Base-by-base conservation (phyloP, 1,284 basidiomycete species). In the Ceratobasidium sp. region DNA sequence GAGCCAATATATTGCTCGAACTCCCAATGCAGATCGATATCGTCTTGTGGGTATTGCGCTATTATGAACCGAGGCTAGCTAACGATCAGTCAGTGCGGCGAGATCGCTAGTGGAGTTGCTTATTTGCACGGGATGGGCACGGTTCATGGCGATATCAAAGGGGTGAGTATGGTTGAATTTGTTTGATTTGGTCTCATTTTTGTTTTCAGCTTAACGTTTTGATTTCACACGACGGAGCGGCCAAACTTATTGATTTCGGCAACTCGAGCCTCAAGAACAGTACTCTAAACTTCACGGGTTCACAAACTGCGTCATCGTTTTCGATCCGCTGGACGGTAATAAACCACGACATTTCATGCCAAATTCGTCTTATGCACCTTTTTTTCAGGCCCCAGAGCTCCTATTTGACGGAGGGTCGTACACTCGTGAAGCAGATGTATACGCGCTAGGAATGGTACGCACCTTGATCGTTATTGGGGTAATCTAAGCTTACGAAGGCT, bases 111-210 rank as follows among this genome's bases (percentile, higher is more conserved):
- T 26, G 61, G 61, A 5, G 61, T 64, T 12, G 43, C 61, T 5
- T 64, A 64, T 28, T 32, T 64, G 26, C 61, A 64, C 26, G 48
- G 46, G 28, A 48, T 50, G 45, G 32, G 26, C 10, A 64, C 45
- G 59, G 59, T 61, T 6, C 59, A 61, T 26, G 59, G 59, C 21
- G 59, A 61, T 30, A 61, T 61, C 8, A 61, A 61, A 46, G 59
- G 41, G 12, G 59, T 61, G 30, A 39, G 28, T 46, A 32, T 46
- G 2, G 14, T 58, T 4, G 16, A n/a, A 1, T 32, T 18, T 10
- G 10, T 21, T 59, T n/a, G 21, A 3, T 36, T 32, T 23, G 9
- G 39, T 32, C 4, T 53, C 26, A 26, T 52, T 23, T 52, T 6
- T n/a, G 6, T 30, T 16, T 6, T 1, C 26, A 61, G 59, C 36